These are phyloP conservation scores for Pyrenophora seminiperda DNA, from an alignment of 2,329 filamentous ascomycete genomes.

Conservation along the genomic window DNA sequence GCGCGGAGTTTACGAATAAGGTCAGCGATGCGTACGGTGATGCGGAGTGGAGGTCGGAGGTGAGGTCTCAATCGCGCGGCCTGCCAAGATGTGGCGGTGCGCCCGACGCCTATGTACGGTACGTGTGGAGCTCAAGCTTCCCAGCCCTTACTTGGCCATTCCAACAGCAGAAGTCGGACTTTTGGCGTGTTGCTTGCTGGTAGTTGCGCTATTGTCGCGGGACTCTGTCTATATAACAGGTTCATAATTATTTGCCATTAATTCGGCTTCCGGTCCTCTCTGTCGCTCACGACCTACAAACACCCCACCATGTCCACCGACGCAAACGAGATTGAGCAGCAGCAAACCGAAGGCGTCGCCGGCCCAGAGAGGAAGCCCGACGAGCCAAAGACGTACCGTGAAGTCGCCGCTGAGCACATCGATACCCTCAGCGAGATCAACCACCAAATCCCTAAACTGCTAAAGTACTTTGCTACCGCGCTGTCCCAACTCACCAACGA, in stretches of 20 bases:
- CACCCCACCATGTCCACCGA: slow-evolving; percentile 23
- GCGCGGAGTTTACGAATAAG: slow-evolving; percentile 5
- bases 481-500: slow-evolving; percentile 65
- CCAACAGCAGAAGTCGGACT: neutral
- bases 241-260: no score
- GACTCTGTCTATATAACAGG: neutral
- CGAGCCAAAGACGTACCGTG: slow-evolving; percentile 34
- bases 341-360: neutral
- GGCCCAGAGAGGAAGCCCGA: slow-evolving; percentile 5
- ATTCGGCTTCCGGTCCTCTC: no score
- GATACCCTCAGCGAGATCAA: slow-evolving; percentile 39
- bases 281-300: neutral
- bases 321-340: slow-evolving; percentile 7
- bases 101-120: neutral
- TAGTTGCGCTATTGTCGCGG: neutral
- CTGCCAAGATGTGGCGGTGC: slow-evolving; percentile 24
- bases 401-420: slow-evolving; percentile 42
- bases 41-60: slow-evolving; percentile 32
- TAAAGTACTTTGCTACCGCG: slow-evolving; percentile 79
- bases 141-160: slow-evolving; percentile 3
- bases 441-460: slow-evolving; percentile 50
- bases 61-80: slow-evolving; percentile 28
- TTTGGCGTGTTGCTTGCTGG: slow-evolving; percentile 1
- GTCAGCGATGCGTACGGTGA: slow-evolving; percentile 15
- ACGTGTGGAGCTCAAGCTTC: slow-evolving; percentile 6